Evolutionary conservation across 129 eudicot genomes (phyloP), one percentile per base, ranked within the genome.

Genomic region (Chrysanthemum lavandulifolium): DNA sequence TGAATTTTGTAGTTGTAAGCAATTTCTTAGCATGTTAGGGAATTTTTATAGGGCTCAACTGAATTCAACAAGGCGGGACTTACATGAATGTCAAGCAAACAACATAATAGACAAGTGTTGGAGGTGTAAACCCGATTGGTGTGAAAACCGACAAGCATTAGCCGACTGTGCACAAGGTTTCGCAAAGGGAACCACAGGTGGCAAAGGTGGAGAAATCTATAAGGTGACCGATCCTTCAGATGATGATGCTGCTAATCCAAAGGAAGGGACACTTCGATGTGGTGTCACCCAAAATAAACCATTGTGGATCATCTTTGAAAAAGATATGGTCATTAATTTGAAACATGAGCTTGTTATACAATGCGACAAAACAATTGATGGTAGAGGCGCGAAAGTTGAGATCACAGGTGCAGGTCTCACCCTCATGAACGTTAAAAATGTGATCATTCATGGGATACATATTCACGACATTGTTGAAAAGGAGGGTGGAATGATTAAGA

Each of bases 41-140:
- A 10, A 19, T 15, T 61, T 21, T 49, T 65, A 29, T 25, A 70
- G 84, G 23, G 7, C 36, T n/a, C 12, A 70, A 76, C 5, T 57
- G 18, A 84, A 79, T 63, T 31, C 25, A 33, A 72, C 89, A 67
- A 86, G 95, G 77, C 86, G 97, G 75, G 54, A 49, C 5, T 76
- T 88, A 1, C 3, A n/a, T 0, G 80, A 18, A 16, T 90, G 97
- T 84, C 6, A 12, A 67, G 89, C 91, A 12, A 56, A 73, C 13
- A 90, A 91, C 73, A 81, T 85, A 1, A 87, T 91, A 13, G 97
- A 91, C 81, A 48, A 76, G 15, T 91, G 97, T 63, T 87, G 95
- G 95, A 76, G 97, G 68, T 91, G 97, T 71, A 81, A 80, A 14
- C 31, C 74, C 9, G 61, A 91, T 51, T 91, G 95, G 97, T 76